Evolutionary conservation across 2,329 filamentous ascomycete species (phyloP), one percentile per base, ranked within the genome.

Genomic region (Coniella vitis): DNA sequence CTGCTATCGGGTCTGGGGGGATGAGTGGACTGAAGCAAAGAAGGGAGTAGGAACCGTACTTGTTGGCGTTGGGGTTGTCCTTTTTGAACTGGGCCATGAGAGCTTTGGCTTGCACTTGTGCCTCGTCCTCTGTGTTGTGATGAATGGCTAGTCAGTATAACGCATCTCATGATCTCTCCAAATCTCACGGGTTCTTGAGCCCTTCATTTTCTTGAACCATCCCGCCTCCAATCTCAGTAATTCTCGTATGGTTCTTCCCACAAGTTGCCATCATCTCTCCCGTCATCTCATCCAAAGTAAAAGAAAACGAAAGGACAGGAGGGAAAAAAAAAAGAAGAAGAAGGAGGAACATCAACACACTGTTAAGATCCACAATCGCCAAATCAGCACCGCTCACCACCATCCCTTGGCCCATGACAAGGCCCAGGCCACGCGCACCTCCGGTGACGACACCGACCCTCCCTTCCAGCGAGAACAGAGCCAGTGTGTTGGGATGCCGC

Each of bases 361-460:
- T 86, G 70, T 97, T 95, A 71, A 96, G 74, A 65, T 97, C 91
- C 36, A 96, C 89, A 66, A 97, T 87, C 37, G 91, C 91, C 54
- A 96, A 76, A 65, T 95, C 84, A 9, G 88, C 87, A 45, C 91
- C 91, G 47, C 87, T 93, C 46, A 88, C 84, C 46, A 95, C 86
- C 67, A 95, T 80, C 40, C 87, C 90, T 71, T 95, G 90, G 45
- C 86, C 87, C 86, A 97, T 96, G 58, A 94, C 90, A 53, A 96
- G 73, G 35, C 91, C 91, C 50, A 97, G 69, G 7, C 91, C 91
- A 62, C 90, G 78, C 21, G 91, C 91, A 62, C 90, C 91, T 45
- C 91, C 91, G 1, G 91, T 97, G 35, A 97, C 86, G 36, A 96
- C 74, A 40, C 82, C 89, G 8, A 90, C 86, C 62, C 84, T 85